These are phyloP conservation scores for Pseudogymnoascus sp. DNA, from an alignment of 2,329 filamentous ascomycete species.

Conservation along the genomic window DNA sequence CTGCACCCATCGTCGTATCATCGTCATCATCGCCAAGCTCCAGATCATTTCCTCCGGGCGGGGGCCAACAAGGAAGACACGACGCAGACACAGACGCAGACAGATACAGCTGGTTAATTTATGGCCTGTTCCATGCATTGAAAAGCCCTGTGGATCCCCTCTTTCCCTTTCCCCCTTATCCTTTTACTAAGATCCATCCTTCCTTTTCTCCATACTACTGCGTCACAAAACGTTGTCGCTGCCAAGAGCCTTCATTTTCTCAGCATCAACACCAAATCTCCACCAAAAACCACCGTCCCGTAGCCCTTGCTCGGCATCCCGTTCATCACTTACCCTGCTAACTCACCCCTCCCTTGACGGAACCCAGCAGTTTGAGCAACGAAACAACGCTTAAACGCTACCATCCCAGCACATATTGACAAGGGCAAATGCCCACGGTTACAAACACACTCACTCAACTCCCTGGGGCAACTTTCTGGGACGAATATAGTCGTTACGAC, in stretches of 20 bases:
- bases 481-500: conserved; percentile 1
- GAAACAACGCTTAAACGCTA: conserved; percentile 7
- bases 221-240: not conserved
- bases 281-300: not conserved
- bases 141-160: not conserved
- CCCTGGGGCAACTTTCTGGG: not conserved
- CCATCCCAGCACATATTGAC: not conserved
- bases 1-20: not conserved
- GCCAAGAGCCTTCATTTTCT: not conserved
- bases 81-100: not conserved
- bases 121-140: not conserved
- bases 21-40: conserved; percentile 3
- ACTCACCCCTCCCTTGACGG: not conserved
- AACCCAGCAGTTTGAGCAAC: not conserved
- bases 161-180: not conserved
- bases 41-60: not conserved
- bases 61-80: not conserved
- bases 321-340: not conserved
- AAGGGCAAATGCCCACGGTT: not conserved
- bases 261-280: not conserved
- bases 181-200: conserved; percentile 1
- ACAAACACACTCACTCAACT: not conserved
- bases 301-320: not conserved
- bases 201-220: not conserved
- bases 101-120: conserved; percentile 2